Conservation (phyloP, 169 alveolate species). For the Besnoitia besnoiti region DNA sequence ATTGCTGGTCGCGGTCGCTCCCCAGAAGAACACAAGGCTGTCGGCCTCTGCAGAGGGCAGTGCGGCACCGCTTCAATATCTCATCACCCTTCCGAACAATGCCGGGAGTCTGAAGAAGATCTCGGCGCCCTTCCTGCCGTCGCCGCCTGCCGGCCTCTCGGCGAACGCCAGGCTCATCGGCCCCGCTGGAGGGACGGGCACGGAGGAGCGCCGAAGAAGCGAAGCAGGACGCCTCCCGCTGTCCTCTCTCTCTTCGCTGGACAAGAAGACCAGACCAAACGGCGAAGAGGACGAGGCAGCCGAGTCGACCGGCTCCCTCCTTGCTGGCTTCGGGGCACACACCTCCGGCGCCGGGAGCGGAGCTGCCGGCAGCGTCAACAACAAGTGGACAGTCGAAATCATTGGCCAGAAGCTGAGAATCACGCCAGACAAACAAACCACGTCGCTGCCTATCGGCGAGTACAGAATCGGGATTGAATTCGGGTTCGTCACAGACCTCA, state of each 20-base stretch:
- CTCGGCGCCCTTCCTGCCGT: neutral
- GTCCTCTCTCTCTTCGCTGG: neutral
- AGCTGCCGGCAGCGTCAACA: neutral
- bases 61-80: constrained; percentile 7
- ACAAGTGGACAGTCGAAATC: constrained; percentile 65
- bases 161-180: neutral
- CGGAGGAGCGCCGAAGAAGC: neutral
- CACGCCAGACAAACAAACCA: constrained; percentile 66
- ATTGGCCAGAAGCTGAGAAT: constrained; percentile 69
- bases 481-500: constrained; percentile 72
- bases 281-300: neutral
- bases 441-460: constrained; percentile 76
- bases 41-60: neutral
- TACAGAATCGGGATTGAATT: constrained; percentile 70
- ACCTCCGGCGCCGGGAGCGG: neutral
- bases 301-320: neutral
- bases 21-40: neutral
- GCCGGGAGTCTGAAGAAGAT: constrained; percentile 16
- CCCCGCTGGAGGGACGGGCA: neutral
- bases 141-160: neutral
- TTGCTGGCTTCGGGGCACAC: neutral
- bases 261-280: neutral
- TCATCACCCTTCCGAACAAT: constrained; percentile 59
- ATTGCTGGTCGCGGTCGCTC: constrained; percentile 24
- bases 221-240: neutral